phyloP scores from a whole-genome alignment of 106 monocot species.

The Dendrobium chrysotoxum region DNA sequence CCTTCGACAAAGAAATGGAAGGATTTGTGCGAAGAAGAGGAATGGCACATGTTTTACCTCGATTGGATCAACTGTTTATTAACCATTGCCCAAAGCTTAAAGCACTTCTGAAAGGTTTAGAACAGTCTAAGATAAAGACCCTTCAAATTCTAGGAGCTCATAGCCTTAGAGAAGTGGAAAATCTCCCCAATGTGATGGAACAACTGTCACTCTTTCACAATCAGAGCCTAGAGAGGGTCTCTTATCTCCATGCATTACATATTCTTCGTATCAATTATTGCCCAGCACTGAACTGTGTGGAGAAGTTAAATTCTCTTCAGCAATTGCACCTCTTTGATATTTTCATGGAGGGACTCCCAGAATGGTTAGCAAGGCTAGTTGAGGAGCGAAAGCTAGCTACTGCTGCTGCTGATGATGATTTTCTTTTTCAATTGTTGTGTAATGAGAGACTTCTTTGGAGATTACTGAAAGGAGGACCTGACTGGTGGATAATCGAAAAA shows the following conservation, averaged over 20 bases:
- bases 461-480: neutral
- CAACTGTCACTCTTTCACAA: no score
- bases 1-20: neutral
- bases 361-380: neutral
- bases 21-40: neutral
- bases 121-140: neutral
- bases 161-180: neutral
- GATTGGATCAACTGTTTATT: neutral
- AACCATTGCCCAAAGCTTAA: neutral
- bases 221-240: no score
- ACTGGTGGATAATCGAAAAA: neutral
- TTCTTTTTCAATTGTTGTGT: neutral
- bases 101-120: neutral
- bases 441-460: neutral
- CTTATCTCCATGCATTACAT: no score
- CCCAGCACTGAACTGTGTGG: neutral
- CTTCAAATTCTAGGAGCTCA: neutral
- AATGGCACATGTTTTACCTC: neutral
- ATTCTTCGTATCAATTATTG: neutral
- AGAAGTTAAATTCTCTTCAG: neutral
- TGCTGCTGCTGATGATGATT: neutral
- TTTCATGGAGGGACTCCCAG: neutral
- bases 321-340: neutral
- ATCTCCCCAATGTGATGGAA: no score
- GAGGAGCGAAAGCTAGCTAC: neutral